Conservation (phyloP, 345 rosid species). For the Angophora floribunda region DNA sequence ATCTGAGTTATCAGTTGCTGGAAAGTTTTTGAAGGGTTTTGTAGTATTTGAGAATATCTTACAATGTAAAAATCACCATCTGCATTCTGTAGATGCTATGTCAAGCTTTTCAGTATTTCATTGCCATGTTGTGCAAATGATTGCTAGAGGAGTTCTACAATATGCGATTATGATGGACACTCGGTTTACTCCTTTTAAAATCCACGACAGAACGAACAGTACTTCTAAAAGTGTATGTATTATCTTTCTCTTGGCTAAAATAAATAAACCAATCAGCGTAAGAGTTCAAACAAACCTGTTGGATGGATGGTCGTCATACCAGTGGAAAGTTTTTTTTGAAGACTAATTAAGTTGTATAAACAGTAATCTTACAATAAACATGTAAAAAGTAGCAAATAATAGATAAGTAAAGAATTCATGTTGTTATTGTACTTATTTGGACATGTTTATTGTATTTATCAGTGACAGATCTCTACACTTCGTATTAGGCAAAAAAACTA, state of each 20-base stretch:
- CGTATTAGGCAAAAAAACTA: no score
- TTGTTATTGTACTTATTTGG: not conserved
- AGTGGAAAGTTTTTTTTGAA: not conserved
- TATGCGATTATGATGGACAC: not conserved
- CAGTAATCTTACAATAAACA: not conserved
- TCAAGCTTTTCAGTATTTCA: not conserved
- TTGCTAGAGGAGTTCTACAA: not conserved
- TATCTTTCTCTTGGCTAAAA: not conserved
- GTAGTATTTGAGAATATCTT: not conserved
- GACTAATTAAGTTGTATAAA: not conserved
- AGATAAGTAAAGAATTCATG: not conserved
- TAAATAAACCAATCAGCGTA: not conserved
- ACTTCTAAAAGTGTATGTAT: not conserved
- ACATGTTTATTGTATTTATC: not conserved
- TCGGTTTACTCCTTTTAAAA: not conserved
- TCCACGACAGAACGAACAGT: not conserved
- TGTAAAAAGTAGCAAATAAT: not conserved
- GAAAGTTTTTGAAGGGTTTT: not conserved
- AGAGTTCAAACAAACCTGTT: not conserved
- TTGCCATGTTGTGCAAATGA: not conserved
- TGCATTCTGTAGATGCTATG: not conserved
- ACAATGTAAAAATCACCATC: not conserved
- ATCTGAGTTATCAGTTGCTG: not conserved
- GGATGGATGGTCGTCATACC: not conserved
- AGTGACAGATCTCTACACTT: rapidly evolving